Evolutionary conservation across 2,329 filamentous ascomycete species (phyloP).

Genomic region (Fusarium sp.): DNA sequence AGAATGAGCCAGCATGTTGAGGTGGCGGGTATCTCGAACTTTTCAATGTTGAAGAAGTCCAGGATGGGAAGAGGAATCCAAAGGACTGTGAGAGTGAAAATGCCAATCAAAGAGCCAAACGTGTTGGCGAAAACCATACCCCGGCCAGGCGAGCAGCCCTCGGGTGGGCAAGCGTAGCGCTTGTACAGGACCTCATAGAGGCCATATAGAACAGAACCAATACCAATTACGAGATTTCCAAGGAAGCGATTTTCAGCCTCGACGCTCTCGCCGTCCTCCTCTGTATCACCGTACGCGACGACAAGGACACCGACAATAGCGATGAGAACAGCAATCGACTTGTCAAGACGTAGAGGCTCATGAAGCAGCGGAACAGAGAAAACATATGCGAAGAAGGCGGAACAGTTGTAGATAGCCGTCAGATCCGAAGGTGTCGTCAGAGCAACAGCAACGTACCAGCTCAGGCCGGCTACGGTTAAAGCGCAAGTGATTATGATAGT

Average conservation of each 20-base stretch:
- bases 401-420: conserved; percentile 99
- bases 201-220: conserved; percentile 92
- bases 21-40: conserved; percentile 83
- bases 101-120: conserved; percentile 87
- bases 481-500: conserved; percentile 87
- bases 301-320: conserved; percentile 91
- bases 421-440: conserved; percentile 93
- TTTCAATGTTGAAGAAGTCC: conserved; percentile 82
- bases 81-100: conserved; percentile 86
- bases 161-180: conserved; percentile 89
- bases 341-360: conserved; percentile 85
- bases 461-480: conserved; percentile 89
- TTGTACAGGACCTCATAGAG: conserved; percentile 99
- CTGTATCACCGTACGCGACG: conserved; percentile 91
- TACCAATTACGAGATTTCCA: conserved; percentile 91
- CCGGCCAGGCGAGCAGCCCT: conserved; percentile 85
- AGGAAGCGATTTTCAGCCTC: conserved; percentile 76
- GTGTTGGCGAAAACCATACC: conserved; percentile 96
- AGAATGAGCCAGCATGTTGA: conserved; percentile 83
- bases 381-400: conserved; percentile 97
- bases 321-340: conserved; percentile 86
- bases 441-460: conserved; percentile 96
- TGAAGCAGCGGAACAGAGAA: conserved; percentile 92
- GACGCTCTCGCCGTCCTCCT: conserved; percentile 56
- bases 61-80: conserved; percentile 93